Percentiles rank a stretch among this genome's conserved stretches.
Conservation (phyloP, 345 rosid species). For the Gossypium bickii region DNA sequence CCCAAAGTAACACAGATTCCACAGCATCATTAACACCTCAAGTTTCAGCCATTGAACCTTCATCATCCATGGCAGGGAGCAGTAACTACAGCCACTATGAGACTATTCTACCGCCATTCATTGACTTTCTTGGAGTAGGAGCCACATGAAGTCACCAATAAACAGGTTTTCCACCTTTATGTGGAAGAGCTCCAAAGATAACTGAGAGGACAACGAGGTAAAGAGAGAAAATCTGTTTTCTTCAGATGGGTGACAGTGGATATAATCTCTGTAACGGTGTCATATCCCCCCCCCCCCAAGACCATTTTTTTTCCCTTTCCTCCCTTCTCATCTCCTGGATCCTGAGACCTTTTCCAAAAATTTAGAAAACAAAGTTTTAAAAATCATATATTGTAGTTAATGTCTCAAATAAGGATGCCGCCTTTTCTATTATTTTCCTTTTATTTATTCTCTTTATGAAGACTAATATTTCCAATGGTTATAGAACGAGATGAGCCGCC, state of each 20-base stretch:
- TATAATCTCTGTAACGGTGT: constrained; percentile 6
- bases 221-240: constrained; percentile 16
- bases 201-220: constrained; percentile 28
- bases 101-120: constrained; percentile 41
- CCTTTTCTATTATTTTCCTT: not conserved
- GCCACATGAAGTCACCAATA: constrained; percentile 39
- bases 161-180: constrained; percentile 10
- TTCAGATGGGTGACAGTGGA: constrained; percentile 12
- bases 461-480: not conserved
- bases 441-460: not conserved
- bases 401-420: not conserved
- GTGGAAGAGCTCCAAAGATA: constrained; percentile 21
- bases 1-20: constrained; percentile 26
- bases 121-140: constrained; percentile 83
- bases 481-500: not conserved
- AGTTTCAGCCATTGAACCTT: constrained; percentile 28
- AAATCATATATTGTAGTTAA: not conserved
- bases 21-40: constrained; percentile 16
- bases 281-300: not conserved
- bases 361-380: not conserved
- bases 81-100: constrained; percentile 22
- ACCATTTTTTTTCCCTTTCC: not conserved
- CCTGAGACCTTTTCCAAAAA: not conserved
- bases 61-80: constrained; percentile 21
- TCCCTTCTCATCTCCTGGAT: too few relatives aligned